A percentile compares a stretch with the other conserved stretches of the same genome.
phyloP scores from a whole-genome alignment of 495 filamentous ascomycete genomes.

The Podospora didyma region DNA sequence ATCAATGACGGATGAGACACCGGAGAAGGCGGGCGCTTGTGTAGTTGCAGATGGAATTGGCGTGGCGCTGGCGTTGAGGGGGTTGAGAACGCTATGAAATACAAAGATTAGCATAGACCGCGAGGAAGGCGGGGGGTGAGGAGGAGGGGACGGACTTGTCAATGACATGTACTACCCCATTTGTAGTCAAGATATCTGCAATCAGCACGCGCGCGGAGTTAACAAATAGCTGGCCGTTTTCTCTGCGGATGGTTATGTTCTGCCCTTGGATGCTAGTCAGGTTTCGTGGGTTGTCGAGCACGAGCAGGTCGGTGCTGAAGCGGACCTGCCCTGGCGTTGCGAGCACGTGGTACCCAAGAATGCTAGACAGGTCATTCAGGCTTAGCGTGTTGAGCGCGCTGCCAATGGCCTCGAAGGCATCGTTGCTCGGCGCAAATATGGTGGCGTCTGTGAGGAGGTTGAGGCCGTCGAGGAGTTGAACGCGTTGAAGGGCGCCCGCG shows the following conservation, averaged over 20 bases:
- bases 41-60: constrained; percentile 24
- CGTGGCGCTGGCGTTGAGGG: constrained; percentile 24
- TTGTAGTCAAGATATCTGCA: constrained; percentile 44
- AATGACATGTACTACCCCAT: constrained; percentile 53
- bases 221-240: constrained; percentile 43
- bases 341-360: constrained; percentile 31
- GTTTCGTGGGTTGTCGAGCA: constrained; percentile 23
- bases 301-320: constrained; percentile 37
- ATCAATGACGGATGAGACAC: constrained; percentile 18
- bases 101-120: too few relatives aligned
- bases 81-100: constrained; percentile 24
- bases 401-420: constrained; percentile 23
- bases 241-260: constrained; percentile 40
- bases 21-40: constrained; percentile 36
- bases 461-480: constrained; percentile 42
- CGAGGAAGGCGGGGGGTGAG: neutral
- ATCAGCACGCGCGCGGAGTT: constrained; percentile 45
- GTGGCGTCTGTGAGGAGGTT: constrained; percentile 50
- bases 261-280: constrained; percentile 32
- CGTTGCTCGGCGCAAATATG: constrained; percentile 50
- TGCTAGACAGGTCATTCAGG: constrained; percentile 11
- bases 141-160: constrained; percentile 31
- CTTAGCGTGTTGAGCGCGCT: constrained; percentile 10
- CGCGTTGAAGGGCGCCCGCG: constrained; percentile 49
- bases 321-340: constrained; percentile 27